Percentiles rank a stretch among this genome's conserved stretches.
These are phyloP conservation scores for Phytophthora citricola DNA, from an alignment of 352 stramenopile species.

Conservation along the genomic window DNA sequence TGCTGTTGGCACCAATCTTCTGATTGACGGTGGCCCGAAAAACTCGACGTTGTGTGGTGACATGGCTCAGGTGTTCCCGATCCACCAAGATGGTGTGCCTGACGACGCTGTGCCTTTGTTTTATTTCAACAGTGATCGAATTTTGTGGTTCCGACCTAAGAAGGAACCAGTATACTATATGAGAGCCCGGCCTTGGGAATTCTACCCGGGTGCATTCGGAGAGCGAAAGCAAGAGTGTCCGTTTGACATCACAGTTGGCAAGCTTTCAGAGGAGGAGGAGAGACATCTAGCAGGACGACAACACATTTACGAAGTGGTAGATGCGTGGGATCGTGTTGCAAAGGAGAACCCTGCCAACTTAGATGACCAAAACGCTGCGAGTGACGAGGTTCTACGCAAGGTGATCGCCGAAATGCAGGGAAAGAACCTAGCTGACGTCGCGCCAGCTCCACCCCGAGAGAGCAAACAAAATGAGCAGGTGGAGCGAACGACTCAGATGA, in stretches of 20 bases:
- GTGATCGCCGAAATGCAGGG: constrained; percentile 25
- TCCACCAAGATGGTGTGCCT: constrained; percentile 23
- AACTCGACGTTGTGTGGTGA: constrained; percentile 56
- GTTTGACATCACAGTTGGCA: constrained; percentile 46
- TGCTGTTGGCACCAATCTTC: constrained; percentile 43
- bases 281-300: constrained; percentile 42
- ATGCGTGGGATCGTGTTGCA: constrained; percentile 33
- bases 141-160: constrained; percentile 42
- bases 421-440: constrained; percentile 15
- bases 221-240: constrained; percentile 48
- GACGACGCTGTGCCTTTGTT: constrained; percentile 39
- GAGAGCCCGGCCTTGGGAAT: constrained; percentile 39
- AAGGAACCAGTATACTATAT: constrained; percentile 48
- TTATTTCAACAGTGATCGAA: constrained; percentile 68
- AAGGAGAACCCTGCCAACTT: constrained; percentile 31
- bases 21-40: constrained; percentile 23
- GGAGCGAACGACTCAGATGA: constrained; percentile 25
- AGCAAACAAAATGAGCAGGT: constrained; percentile 21
- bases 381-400: constrained; percentile 31
- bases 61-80: constrained; percentile 55
- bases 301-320: constrained; percentile 40
- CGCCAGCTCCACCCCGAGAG: constrained; percentile 20
- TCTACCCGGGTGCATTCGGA: constrained; percentile 46
- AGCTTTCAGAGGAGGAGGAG: constrained; percentile 38
- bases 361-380: constrained; percentile 34